Conservation (phyloP, 2,329 filamentous ascomycete genomes). For the Metarhizium humberi region DNA sequence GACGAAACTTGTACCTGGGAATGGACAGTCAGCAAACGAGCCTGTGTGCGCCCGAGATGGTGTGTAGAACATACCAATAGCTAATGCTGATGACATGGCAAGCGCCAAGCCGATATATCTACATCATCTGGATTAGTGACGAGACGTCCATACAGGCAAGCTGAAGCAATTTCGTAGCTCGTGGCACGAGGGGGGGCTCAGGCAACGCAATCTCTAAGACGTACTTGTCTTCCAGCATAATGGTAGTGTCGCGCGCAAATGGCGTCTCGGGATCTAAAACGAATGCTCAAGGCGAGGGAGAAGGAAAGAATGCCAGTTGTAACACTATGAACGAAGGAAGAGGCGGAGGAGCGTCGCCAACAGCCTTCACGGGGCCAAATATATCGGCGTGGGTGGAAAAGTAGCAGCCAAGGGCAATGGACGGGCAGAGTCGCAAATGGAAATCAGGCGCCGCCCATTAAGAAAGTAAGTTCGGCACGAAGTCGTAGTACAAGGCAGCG, state of each 20-base stretch:
- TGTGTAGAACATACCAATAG: slow-evolving; percentile 52
- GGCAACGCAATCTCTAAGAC: slow-evolving; percentile 8
- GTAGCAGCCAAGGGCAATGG: background rate
- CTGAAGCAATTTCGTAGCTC: background rate
- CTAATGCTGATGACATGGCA: slow-evolving; percentile 65
- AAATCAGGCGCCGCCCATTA: background rate
- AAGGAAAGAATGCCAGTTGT: background rate
- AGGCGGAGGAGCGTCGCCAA: background rate
- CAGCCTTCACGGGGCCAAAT: background rate
- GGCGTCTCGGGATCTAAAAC: slow-evolving; percentile 4
- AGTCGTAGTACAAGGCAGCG: background rate
- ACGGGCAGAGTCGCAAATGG: background rate
- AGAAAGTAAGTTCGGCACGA: background rate
- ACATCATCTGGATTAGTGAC: slow-evolving; percentile 1
- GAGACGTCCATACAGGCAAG: background rate
- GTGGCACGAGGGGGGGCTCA: background rate
- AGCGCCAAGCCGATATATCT: slow-evolving; percentile 71
- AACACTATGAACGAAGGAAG: background rate
- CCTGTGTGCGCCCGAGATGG: background rate
- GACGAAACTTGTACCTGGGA: slow-evolving; percentile 83
- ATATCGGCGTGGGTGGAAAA: background rate
- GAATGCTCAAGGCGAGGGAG: background rate
- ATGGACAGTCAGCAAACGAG: slow-evolving; percentile 11
- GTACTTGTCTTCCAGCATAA: slow-evolving; percentile 31
- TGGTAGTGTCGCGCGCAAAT: slow-evolving; percentile 9